Base-by-base conservation (phyloP, 805 yeast species). In the Candida broadrunensis region DNA sequence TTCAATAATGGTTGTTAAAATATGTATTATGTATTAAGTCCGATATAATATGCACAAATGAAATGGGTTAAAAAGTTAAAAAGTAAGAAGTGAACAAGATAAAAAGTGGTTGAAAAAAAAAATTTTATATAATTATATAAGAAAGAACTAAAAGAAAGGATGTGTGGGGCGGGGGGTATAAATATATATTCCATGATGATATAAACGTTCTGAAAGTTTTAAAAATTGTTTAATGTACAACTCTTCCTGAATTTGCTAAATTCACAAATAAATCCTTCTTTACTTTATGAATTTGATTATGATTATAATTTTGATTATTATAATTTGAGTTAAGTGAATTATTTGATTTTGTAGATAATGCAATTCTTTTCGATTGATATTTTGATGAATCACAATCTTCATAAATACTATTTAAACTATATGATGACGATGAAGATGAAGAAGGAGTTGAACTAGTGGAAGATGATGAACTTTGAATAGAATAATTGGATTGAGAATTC, bases 401-500 rank as follows among this genome's bases (percentile, higher is more conserved):
- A 21, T 36, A 19, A 21, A 15, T 17, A 5, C 4, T 25, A 13
- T 33, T 19, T 8, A 12, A 30, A 11, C 37, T 35, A 5, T 42
- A 39, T 13, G 24, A 35, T 24, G 42, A 39, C 9, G 24, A 21
- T 5, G 49, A 46, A 2, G 23, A 21, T 2, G 45, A 49, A 20
- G 44, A 31, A 21, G 46, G 39, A 29, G 42, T 33, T 34, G 47
- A 51, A n/a, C n/a, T n/a, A 34, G 55, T 46, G 24, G 49, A 42
- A 11, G 38, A 39, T 12, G 41, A 39, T 11, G 54, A 44, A 16
- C 46, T 44, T 23, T 40, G 45, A 36, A 50, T 38, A 9, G 55
- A 49, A 31, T 37, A 36, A 26, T 38, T 49, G 18, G 50, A 47
- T 16, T 24, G 39, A n/a, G 49, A 39, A 15, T 38, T 39, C 21